phyloP scores from a whole-genome alignment of 495 filamentous ascomycete species.

The Letharia columbiana region DNA sequence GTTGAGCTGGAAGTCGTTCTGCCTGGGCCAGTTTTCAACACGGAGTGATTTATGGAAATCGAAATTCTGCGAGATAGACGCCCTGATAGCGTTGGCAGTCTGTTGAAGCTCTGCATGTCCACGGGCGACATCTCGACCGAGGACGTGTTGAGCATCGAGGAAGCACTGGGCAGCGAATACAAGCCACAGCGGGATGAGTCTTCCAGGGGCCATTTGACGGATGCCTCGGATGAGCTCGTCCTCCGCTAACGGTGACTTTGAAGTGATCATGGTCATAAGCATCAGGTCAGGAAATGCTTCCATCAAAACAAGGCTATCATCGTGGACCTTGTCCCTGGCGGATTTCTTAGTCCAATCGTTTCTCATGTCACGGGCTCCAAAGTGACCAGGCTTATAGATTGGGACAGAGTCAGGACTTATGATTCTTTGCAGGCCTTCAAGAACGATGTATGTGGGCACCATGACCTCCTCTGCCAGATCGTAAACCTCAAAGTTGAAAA shows the following conservation, averaged over 20 bases:
- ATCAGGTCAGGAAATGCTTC: constrained; percentile 30
- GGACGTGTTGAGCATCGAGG: constrained; percentile 33
- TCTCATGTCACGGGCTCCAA: constrained; percentile 28
- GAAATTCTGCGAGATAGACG: constrained; percentile 28
- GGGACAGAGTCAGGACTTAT: constrained; percentile 23
- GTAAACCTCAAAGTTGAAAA: constrained; percentile 29
- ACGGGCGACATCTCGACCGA: constrained; percentile 20
- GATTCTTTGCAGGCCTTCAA: constrained; percentile 24
- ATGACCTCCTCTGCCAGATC: constrained; percentile 27
- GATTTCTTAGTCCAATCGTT: constrained; percentile 28
- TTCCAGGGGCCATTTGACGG: constrained; percentile 23
- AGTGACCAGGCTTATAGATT: constrained; percentile 28
- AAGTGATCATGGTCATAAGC: constrained; percentile 15
- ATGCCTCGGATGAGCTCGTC: constrained; percentile 36
- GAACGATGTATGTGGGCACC: constrained; percentile 22
- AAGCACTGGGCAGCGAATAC: constrained; percentile 37
- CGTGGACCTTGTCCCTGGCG: constrained; percentile 27
- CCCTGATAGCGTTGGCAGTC: constrained; percentile 21
- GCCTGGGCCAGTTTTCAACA: constrained; percentile 29
- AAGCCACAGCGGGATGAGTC: constrained; percentile 26
- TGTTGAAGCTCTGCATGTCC: constrained; percentile 20
- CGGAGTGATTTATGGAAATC: constrained; percentile 32
- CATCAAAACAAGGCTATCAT: constrained; percentile 30
- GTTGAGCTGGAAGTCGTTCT: constrained; percentile 26
- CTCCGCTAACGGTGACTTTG: constrained; percentile 21